Conservation (phyloP, 495 filamentous ascomycete genomes). For the Podospora comata region DNA sequence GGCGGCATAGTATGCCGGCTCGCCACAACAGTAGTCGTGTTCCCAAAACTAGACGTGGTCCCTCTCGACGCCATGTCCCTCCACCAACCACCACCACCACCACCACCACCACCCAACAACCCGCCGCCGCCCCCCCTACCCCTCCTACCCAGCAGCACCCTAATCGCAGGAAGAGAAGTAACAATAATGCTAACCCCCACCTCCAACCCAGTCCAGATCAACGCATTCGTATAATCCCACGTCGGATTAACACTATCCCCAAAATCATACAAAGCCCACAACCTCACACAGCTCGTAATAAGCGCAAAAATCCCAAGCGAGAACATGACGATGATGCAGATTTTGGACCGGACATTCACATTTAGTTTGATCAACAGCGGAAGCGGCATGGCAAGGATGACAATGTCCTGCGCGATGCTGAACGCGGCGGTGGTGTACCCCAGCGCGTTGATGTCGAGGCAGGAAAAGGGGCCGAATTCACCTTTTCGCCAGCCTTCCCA, state of each 20-base stretch:
- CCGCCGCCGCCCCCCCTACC: background rate
- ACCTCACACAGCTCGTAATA: slow-evolving; percentile 37
- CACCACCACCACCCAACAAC: background rate
- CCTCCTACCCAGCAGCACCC: slow-evolving; percentile 25
- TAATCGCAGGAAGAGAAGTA: slow-evolving; percentile 37
- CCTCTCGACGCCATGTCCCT: background rate
- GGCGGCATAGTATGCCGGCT: slow-evolving; percentile 16
- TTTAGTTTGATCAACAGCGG: slow-evolving; percentile 35
- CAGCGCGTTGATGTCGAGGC: slow-evolving; percentile 37
- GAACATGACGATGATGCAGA: slow-evolving; percentile 45
- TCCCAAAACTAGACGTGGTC: slow-evolving; percentile 20
- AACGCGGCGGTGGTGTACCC: slow-evolving; percentile 35
- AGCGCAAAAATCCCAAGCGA: slow-evolving; percentile 43
- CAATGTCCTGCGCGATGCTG: slow-evolving; percentile 40
- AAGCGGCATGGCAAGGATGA: slow-evolving; percentile 43
- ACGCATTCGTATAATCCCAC: slow-evolving; percentile 39
- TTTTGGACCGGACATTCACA: slow-evolving; percentile 33
- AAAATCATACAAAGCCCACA: slow-evolving; percentile 35
- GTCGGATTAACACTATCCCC: slow-evolving; percentile 38
- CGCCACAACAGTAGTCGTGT: slow-evolving; percentile 13
- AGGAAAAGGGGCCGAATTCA: slow-evolving; percentile 30
- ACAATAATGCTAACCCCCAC: slow-evolving; percentile 40
- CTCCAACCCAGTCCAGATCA: slow-evolving; percentile 42
- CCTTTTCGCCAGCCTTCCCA: slow-evolving; percentile 41
- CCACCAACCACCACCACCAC: background rate